Percentiles rank a stretch among this genome's conserved stretches.
Evolutionary conservation across 2,329 filamentous ascomycete species (phyloP).

Genomic region (Fusarium xylarioides): DNA sequence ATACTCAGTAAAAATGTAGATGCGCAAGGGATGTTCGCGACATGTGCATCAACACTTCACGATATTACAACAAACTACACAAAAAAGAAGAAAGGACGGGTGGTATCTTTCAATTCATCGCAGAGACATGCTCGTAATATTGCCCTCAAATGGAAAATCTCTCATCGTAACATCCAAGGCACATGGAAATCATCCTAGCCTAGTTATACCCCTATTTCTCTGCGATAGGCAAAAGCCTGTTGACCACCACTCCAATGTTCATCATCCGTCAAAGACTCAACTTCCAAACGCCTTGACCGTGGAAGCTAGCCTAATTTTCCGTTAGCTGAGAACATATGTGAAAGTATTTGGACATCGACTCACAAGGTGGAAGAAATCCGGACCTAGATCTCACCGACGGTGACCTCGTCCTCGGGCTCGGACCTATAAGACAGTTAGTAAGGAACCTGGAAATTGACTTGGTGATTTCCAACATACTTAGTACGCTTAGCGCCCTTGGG

Average conservation of each 20-base stretch:
- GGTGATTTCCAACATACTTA: conserved; percentile 23
- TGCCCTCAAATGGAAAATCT: conserved; percentile 17
- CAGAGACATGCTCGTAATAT: conserved; percentile 28
- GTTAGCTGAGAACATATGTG: neutral
- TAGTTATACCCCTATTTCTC: conserved; percentile 10
- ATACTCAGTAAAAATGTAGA: neutral
- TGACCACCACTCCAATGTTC: neutral
- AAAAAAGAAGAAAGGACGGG: neutral
- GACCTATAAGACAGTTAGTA: conserved; percentile 22
- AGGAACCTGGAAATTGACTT: neutral
- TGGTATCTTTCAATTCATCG: conserved; percentile 17
- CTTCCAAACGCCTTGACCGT: neutral
- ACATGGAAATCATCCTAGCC: conserved; percentile 19
- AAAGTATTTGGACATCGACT: neutral
- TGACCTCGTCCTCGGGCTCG: conserved; percentile 21
- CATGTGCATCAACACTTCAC: neutral
- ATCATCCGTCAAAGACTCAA: neutral
- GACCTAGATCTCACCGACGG: conserved; percentile 11
- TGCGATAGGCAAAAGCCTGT: conserved; percentile 8
- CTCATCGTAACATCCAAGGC: conserved; percentile 13
- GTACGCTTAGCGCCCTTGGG: conserved; percentile 40
- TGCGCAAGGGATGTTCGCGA: neutral
- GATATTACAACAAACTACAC: neutral
- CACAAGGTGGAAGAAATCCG: neutral
- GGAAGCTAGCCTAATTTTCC: neutral